Evolutionary conservation across 176 grass and related monocot genomes (phyloP).

Genomic region (Rhipidocladum racemiflorum): DNA sequence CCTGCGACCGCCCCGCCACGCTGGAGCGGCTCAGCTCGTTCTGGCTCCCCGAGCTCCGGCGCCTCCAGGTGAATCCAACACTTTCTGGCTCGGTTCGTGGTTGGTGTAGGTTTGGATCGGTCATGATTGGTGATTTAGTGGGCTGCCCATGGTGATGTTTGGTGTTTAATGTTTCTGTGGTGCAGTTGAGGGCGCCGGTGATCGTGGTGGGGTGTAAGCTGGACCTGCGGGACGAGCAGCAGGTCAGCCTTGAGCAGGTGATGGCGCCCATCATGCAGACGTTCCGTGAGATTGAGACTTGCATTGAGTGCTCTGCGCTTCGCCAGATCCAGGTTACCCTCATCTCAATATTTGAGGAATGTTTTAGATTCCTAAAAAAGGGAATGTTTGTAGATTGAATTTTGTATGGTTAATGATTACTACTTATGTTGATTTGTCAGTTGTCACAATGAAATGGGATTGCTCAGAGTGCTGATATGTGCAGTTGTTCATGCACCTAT

Average conservation of each 20-base stretch:
- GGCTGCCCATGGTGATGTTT: slow-evolving; percentile 18
- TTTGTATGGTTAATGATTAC: background rate
- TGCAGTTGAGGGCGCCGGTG: slow-evolving; percentile 70
- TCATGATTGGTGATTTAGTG: background rate
- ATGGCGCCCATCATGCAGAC: slow-evolving; percentile 97
- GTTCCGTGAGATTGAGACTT: slow-evolving; percentile 91
- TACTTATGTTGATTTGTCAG: background rate
- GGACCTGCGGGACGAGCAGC: slow-evolving; percentile 85
- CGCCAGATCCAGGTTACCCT: slow-evolving; percentile 88
- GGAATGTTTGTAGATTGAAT: background rate
- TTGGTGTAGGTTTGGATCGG: background rate
- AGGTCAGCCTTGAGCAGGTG: slow-evolving; percentile 83
- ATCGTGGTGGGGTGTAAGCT: slow-evolving; percentile 93
- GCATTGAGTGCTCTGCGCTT: slow-evolving; percentile 94
- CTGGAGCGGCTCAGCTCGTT: slow-evolving; percentile 78
- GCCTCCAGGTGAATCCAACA: slow-evolving; percentile 51
- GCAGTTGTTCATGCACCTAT: background rate
- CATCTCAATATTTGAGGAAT: background rate
- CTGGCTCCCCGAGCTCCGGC: slow-evolving; percentile 93
- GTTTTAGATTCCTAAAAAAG: background rate
- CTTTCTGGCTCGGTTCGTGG: background rate
- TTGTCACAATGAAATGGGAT: background rate
- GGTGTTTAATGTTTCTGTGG: background rate
- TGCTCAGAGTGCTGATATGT: background rate
- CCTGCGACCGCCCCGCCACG: slow-evolving; percentile 72